Evolutionary conservation across 2,329 filamentous ascomycete genomes (phyloP), one percentile per base, ranked within the genome.

Genomic region (Ophiocordyceps sinensis): DNA sequence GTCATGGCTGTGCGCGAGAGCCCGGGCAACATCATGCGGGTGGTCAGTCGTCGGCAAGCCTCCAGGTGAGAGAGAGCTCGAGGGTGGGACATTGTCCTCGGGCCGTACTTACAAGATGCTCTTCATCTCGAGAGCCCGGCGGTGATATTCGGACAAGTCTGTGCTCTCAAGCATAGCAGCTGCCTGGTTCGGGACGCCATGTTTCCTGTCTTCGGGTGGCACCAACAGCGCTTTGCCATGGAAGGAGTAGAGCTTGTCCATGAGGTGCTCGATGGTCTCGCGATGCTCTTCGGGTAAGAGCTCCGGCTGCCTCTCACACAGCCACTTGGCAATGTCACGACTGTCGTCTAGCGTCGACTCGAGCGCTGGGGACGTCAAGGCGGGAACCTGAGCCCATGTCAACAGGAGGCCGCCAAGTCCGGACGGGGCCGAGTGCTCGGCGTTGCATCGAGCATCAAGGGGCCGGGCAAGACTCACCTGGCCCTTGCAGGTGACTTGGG

Each of bases 111-210:
- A 58, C 54, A 53, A 54, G 17, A 56, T 38, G 19, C 51, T 57
- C 37, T 55, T 55, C 26, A 56, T 52, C 45, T 58, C 55, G 5
- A 58, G 47, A 2, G 51, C 51, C 30, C 55, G 49, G 2, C 55
- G 55, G 36, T 57, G 49, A 10, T 39, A 38, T 29, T 51, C 50
- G 8, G 52, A 49, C 7, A 58, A 45, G 14, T 48, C 47, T 5
- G 46, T 45, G 14, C 45, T 48, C 43, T 57, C 55, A 2, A 58
- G 50, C 38, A 53, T 46, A 10, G 52, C 54, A 1, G 54, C 55
- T 5, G 55, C 55, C 17, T 48, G 38, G 32, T 57, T 57, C 2
- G 51, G 50, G 11, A 57, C 42, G 3, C 55, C 54, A 28, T 53
- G 46, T 7, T 47, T 49, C 28, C 46, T 45, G 10, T 51, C 46